A percentile compares a stretch with the other conserved stretches of the same genome.
Conservation (phyloP, 2,329 filamentous ascomycete genomes). For the Aspergillus udagawae region DNA sequence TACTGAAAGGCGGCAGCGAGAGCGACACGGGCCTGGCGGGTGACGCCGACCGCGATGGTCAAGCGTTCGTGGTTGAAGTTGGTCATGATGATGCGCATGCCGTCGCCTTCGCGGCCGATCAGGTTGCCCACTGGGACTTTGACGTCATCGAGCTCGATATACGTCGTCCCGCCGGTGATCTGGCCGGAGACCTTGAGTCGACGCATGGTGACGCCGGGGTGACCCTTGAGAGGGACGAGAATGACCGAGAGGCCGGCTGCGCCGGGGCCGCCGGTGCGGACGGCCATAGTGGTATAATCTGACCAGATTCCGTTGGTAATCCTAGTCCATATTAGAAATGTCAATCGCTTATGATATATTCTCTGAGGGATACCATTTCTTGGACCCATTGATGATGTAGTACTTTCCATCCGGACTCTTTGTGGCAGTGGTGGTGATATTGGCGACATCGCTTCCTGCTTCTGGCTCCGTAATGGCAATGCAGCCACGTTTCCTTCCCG, state of each 20-base stretch:
- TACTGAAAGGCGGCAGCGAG: slow-evolving; percentile 59
- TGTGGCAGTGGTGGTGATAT: slow-evolving; percentile 64
- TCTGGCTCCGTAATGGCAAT: slow-evolving; percentile 78
- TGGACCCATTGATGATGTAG: slow-evolving; percentile 69
- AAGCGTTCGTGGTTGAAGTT: slow-evolving; percentile 79
- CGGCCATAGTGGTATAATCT: slow-evolving; percentile 66
- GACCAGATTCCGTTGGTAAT: slow-evolving; percentile 71
- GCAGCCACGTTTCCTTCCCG: slow-evolving; percentile 63
- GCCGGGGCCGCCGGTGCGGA: slow-evolving; percentile 65
- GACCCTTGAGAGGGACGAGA: slow-evolving; percentile 64
- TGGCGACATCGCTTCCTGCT: slow-evolving; percentile 70
- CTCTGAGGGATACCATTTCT: slow-evolving; percentile 59
- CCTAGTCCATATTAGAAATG: slow-evolving; percentile 26
- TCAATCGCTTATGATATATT: neutral
- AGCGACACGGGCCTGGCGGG: slow-evolving; percentile 59
- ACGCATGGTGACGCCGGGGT: slow-evolving; percentile 65
- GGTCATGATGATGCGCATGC: slow-evolving; percentile 72
- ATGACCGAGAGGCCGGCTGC: slow-evolving; percentile 62
- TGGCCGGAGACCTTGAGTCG: slow-evolving; percentile 65
- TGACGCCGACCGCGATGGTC: slow-evolving; percentile 61
- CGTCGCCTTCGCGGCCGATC: slow-evolving; percentile 64
- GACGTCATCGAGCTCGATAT: slow-evolving; percentile 72
- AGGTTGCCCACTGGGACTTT: slow-evolving; percentile 67
- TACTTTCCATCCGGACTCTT: slow-evolving; percentile 61
- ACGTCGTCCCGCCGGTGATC: slow-evolving; percentile 65